phyloP scores from a whole-genome alignment of 1,139 yeast species.

The Geotrichum candidum region DNA sequence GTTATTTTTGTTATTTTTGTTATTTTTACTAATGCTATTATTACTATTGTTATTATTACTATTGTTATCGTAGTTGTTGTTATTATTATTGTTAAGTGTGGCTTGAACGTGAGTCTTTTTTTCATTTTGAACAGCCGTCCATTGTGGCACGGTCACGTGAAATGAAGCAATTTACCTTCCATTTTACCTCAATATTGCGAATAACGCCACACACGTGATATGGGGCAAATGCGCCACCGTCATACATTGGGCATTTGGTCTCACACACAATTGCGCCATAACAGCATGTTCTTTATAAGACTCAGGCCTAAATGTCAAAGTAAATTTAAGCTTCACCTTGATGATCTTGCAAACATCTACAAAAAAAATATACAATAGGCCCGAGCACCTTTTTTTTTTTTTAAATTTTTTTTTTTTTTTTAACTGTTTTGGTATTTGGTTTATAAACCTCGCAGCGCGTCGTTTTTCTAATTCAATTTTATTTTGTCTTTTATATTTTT shows the following conservation, averaged over 20 bases:
- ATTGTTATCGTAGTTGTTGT: too few relatives aligned
- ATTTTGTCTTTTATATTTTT: background rate
- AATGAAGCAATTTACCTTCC: background rate
- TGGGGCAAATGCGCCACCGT: background rate
- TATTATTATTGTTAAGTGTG: constrained; percentile 1
- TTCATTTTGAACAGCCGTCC: background rate
- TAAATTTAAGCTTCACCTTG: background rate
- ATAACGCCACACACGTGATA: background rate
- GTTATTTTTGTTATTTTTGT: too few relatives aligned
- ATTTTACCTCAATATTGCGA: background rate
- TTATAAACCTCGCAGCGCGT: background rate
- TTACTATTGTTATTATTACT: too few relatives aligned
- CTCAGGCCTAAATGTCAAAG: too few relatives aligned
- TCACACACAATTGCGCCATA: background rate
- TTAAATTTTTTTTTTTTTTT: background rate
- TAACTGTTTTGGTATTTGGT: background rate
- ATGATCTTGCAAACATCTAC: background rate
- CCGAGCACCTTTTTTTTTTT: background rate
- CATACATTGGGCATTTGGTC: background rate
- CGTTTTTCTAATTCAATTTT: background rate
- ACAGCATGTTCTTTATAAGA: background rate
- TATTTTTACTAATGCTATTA: too few relatives aligned
- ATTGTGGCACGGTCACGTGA: background rate
- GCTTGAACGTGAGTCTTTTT: background rate
- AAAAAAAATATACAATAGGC: background rate